These are phyloP conservation scores for Bruguiera sexangula DNA, from an alignment of 345 rosid genomes.

Conservation along the genomic window DNA sequence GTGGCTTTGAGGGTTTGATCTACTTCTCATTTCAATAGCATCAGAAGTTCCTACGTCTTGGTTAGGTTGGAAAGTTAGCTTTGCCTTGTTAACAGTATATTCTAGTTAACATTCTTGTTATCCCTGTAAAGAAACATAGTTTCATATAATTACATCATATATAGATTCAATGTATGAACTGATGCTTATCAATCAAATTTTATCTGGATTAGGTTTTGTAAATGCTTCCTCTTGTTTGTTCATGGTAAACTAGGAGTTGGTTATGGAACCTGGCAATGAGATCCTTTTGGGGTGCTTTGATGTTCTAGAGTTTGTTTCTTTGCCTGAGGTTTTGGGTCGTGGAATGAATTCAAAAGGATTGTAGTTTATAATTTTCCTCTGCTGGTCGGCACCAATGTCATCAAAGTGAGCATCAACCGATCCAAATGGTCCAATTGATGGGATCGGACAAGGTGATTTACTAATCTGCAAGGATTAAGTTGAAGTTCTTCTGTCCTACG, in stretches of 20 bases:
- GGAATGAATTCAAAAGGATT: too few relatives aligned
- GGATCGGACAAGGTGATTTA: background rate
- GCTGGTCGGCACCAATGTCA: background rate
- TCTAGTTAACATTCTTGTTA: background rate
- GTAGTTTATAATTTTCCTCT: background rate
- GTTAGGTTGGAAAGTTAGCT: conserved; percentile 13
- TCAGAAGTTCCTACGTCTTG: conserved; percentile 11
- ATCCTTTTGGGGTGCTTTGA: background rate
- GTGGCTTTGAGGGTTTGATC: conserved; percentile 74
- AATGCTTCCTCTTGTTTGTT: background rate
- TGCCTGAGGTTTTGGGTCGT: background rate
- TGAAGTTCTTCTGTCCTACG: background rate
- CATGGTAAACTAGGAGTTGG: conserved; percentile 7
- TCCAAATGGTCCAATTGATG: background rate
- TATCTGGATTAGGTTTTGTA: background rate
- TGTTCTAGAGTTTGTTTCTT: conserved; percentile 16
- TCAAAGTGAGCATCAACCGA: background rate
- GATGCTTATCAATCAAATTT: background rate
- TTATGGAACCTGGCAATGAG: background rate
- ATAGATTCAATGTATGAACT: conserved; percentile 26
- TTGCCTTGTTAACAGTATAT: conserved; percentile 9
- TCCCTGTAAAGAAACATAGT: conserved; percentile 28
- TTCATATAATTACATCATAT: conserved; percentile 16
- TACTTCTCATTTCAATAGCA: conserved; percentile 9
- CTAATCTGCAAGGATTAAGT: background rate